phyloP scores from a whole-genome alignment of 192 early-diverging fungal genomes.

The Podila minutissima region DNA sequence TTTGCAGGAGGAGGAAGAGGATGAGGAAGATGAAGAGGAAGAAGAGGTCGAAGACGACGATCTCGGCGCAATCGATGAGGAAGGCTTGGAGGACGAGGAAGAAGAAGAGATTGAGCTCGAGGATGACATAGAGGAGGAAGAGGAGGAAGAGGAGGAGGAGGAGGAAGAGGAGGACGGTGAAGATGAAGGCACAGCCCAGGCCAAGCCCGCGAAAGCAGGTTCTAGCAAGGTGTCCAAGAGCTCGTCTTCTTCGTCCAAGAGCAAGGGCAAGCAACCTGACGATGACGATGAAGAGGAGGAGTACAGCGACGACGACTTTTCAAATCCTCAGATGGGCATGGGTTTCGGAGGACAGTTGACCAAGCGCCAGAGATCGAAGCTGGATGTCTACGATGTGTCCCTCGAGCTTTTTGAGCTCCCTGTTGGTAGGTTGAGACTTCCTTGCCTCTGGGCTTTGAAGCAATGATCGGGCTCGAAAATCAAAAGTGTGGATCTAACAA shows the following conservation, averaged over 20 bases:
- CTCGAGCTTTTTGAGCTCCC: slow-evolving; percentile 71
- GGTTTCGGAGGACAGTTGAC: slow-evolving; percentile 62
- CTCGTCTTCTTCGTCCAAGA: slow-evolving; percentile 10
- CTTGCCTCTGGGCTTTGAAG: neutral
- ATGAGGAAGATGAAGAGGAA: slow-evolving; percentile 37
- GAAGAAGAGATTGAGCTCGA: slow-evolving; percentile 29
- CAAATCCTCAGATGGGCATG: slow-evolving; percentile 33
- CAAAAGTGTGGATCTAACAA: neutral
- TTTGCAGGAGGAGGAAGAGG: slow-evolving; percentile 40
- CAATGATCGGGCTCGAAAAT: neutral
- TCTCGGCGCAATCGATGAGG: slow-evolving; percentile 15
- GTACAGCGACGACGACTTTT: slow-evolving; percentile 46
- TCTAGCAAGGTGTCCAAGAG: neutral
- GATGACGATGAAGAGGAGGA: slow-evolving; percentile 21
- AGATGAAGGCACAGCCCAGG: slow-evolving; percentile 42
- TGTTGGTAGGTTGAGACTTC: slow-evolving; percentile 51
- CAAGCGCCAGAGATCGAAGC: slow-evolving; percentile 75
- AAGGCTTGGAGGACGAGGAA: slow-evolving; percentile 36
- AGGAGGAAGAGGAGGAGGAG: slow-evolving; percentile 30
- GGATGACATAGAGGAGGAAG: slow-evolving; percentile 9
- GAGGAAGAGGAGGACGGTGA: slow-evolving; percentile 52
- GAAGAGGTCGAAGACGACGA: slow-evolving; percentile 38
- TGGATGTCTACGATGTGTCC: slow-evolving; percentile 66
- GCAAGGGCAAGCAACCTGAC: slow-evolving; percentile 22
- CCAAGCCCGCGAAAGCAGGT: slow-evolving; percentile 6